These are phyloP conservation scores for Phalaenopsis aphrodite DNA, from an alignment of 106 monocot species.

Conservation along the genomic window DNA sequence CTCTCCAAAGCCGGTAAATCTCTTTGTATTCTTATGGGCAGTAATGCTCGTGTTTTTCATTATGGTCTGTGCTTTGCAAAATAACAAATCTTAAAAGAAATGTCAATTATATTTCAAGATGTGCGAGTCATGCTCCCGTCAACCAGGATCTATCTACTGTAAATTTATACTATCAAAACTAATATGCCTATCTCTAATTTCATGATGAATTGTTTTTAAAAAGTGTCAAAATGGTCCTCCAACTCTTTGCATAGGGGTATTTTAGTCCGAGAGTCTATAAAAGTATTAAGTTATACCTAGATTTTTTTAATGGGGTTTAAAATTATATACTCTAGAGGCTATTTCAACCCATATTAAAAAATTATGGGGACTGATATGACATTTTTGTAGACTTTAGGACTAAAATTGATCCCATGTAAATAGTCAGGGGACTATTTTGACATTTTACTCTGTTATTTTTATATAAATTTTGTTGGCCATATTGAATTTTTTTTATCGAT, in stretches of 20 bases:
- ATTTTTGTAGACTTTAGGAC: no score
- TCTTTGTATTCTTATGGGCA: not conserved
- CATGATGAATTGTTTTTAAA: not conserved
- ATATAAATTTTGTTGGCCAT: not conserved
- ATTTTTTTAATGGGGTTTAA: no score
- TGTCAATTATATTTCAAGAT: not conserved
- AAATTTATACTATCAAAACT: not conserved
- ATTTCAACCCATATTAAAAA: no score
- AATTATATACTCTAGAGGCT: no score
- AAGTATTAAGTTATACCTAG: no score
- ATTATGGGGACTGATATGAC: no score
- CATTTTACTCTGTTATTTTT: not conserved
- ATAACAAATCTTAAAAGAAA: not conserved
- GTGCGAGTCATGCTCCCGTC: not conserved
- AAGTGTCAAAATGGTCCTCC: no score
- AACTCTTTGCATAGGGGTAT: no score
- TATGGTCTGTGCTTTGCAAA: not conserved
- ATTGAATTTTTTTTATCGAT: not conserved
- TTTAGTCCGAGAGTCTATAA: no score
- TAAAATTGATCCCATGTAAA: no score
- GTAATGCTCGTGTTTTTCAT: not conserved
- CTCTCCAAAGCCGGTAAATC: conserved; percentile 68
- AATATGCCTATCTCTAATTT: not conserved
- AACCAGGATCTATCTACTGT: not conserved
- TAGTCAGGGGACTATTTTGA: no score